These are phyloP conservation scores for Aulographum hederae DNA, from an alignment of 2,329 filamentous ascomycete genomes.

Conservation along the genomic window DNA sequence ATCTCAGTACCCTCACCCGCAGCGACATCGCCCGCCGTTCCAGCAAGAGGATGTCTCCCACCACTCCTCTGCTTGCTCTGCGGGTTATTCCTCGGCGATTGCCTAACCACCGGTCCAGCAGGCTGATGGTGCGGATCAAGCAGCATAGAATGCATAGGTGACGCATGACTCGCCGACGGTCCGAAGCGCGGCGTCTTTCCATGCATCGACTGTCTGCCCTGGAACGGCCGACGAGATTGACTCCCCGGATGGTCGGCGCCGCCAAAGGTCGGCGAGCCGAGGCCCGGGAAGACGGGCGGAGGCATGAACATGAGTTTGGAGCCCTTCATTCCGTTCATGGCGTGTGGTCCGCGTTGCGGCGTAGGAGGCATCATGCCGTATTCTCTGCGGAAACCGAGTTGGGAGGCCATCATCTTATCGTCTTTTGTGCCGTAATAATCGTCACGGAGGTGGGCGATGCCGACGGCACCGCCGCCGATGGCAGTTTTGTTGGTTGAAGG, in stretches of 20 bases:
- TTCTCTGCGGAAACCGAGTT: conserved; percentile 86
- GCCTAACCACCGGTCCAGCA: conserved; percentile 22
- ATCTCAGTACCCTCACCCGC: conserved; percentile 1
- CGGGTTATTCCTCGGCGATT: conserved; percentile 27
- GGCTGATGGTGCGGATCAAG: conserved; percentile 64
- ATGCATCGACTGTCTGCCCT: conserved; percentile 1
- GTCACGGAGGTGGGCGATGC: conserved; percentile 44
- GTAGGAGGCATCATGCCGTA: conserved; percentile 36
- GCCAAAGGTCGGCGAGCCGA: background rate
- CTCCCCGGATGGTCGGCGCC: background rate
- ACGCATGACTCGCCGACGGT: conserved; percentile 14
- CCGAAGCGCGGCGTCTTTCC: conserved; percentile 3
- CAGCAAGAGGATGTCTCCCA: background rate
- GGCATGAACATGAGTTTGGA: conserved; percentile 45
- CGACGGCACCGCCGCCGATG: background rate
- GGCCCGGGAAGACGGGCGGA: conserved; percentile 50
- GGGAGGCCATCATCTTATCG: conserved; percentile 95
- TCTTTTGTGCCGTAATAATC: conserved; percentile 94
- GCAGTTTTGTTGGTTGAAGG: background rate
- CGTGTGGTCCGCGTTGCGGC: background rate
- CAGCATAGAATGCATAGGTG: conserved; percentile 54
- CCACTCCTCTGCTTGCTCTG: conserved; percentile 23
- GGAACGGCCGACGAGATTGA: too few species aligned
- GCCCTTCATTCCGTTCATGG: conserved; percentile 18
- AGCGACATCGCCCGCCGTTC: background rate